A percentile compares a stretch with the other conserved stretches of the same genome.
Conservation (phyloP, 805 yeast species). For the Kodamaea lidongshanica region DNA sequence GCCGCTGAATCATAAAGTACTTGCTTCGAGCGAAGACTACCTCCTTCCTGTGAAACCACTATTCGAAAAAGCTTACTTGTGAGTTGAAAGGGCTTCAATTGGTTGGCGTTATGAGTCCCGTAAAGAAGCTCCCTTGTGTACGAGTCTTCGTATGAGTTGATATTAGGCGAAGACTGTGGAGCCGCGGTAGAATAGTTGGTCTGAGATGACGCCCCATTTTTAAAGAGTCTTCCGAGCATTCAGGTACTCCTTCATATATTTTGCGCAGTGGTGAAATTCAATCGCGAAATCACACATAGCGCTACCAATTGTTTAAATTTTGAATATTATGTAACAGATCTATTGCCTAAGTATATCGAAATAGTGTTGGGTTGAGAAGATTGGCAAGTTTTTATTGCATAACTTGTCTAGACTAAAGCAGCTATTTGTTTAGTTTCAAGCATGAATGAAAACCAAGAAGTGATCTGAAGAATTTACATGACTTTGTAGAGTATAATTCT, state of each 20-base stretch:
- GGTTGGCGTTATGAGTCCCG: conserved; percentile 31
- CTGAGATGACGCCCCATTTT: conserved; percentile 8
- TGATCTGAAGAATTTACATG: too few relatives aligned
- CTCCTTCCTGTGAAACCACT: conserved; percentile 48
- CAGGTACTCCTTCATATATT: neutral
- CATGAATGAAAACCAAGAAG: too few relatives aligned
- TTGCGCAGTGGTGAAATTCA: too few relatives aligned
- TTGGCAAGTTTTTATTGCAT: too few relatives aligned
- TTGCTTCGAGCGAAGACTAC: conserved; percentile 40
- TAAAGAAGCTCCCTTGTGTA: conserved; percentile 43
- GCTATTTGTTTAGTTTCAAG: too few relatives aligned
- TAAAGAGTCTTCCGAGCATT: conserved; percentile 15
- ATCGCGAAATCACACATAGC: too few relatives aligned
- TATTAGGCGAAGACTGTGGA: conserved; percentile 3
- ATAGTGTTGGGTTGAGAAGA: too few relatives aligned
- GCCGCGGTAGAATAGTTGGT: conserved; percentile 6
- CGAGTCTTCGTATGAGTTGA: conserved; percentile 37
- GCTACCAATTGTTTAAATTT: too few relatives aligned
- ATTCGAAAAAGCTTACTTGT: conserved; percentile 34
- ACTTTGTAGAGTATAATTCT: too few relatives aligned
- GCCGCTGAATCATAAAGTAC: conserved; percentile 41
- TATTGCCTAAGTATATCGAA: too few relatives aligned
- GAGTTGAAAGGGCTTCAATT: conserved; percentile 21
- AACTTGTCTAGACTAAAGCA: too few relatives aligned
- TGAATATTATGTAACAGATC: too few relatives aligned